Percentiles rank a stretch among this genome's conserved stretches.
phyloP scores from a whole-genome alignment of 2,329 filamentous ascomycete genomes.

The Botrytis elliptica region DNA sequence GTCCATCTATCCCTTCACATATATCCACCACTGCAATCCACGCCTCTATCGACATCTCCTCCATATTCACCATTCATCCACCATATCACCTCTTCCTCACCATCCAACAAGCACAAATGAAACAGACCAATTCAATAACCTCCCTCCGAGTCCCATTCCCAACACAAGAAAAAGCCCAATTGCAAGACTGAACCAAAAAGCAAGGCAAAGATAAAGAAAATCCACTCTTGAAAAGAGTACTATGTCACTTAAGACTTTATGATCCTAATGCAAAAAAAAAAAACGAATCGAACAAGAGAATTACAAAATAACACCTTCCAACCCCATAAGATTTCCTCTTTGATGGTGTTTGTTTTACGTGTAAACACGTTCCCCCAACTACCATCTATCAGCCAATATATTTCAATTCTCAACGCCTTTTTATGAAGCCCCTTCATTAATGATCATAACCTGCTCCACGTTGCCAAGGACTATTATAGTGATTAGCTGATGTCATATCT shows the following conservation, averaged over 20 bases:
- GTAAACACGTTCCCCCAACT: constrained; percentile 24
- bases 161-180: constrained; percentile 10
- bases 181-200: not conserved
- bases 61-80: not conserved
- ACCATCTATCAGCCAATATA: constrained; percentile 24
- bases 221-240: constrained; percentile 4
- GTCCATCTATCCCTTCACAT: not conserved
- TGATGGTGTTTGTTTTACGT: not conserved
- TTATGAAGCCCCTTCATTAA: constrained; percentile 39
- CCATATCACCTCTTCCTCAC: not conserved
- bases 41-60: not conserved
- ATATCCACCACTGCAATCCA: not conserved
- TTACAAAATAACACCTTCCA: constrained; percentile 36
- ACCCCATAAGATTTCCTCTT: constrained; percentile 11
- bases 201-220: constrained; percentile 4
- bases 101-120: not conserved
- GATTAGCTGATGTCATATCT: constrained; percentile 30
- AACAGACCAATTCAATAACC: constrained; percentile 1
- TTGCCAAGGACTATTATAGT: constrained; percentile 51
- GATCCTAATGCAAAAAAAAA: constrained; percentile 11
- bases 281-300: constrained; percentile 25
- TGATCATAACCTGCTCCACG: constrained; percentile 56
- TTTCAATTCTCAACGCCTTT: constrained; percentile 32
- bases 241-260: constrained; percentile 6
- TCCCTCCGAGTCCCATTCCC: not conserved